Evolutionary conservation across 129 eudicot genomes (phyloP).

Genomic region (Centella asiatica): DNA sequence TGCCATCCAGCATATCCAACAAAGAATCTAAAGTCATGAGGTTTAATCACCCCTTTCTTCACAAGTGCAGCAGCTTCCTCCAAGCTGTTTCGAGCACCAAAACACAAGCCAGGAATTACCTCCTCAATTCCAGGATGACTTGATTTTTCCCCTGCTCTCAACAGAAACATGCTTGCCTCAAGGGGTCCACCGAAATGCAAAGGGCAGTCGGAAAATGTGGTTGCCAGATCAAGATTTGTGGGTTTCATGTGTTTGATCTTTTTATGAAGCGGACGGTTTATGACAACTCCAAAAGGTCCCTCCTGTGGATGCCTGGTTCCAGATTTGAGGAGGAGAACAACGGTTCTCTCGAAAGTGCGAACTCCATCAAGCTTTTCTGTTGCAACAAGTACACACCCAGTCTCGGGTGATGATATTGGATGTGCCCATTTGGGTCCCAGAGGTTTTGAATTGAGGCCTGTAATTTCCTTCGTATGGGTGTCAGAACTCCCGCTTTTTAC

Average conservation of each 20-base stretch:
- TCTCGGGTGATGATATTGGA: constrained; percentile 75
- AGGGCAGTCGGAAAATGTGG: constrained; percentile 75
- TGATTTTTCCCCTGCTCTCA: constrained; percentile 36
- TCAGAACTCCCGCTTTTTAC: constrained; percentile 35
- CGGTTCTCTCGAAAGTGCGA: constrained; percentile 74
- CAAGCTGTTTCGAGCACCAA: constrained; percentile 67
- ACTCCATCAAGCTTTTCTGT: constrained; percentile 88
- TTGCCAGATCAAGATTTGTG: constrained; percentile 56
- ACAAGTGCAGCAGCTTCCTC: constrained; percentile 70
- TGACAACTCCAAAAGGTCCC: constrained; percentile 75
- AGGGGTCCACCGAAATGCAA: constrained; percentile 93
- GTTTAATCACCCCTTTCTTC: constrained; percentile 54
- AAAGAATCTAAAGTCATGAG: constrained; percentile 77
- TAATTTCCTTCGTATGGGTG: constrained; percentile 36
- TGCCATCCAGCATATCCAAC: constrained; percentile 94
- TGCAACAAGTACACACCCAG: constrained; percentile 89
- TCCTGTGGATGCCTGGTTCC: constrained; percentile 79
- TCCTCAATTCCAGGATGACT: constrained; percentile 51
- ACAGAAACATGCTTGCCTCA: constrained; percentile 70
- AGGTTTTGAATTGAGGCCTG: constrained; percentile 30
- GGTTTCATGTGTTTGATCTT: constrained; percentile 83
- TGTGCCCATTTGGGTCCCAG: constrained; percentile 94
- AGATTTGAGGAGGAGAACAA: constrained; percentile 72
- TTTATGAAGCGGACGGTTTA: constrained; percentile 72
- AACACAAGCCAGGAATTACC: constrained; percentile 57